Evolutionary conservation across 345 rosid species (phyloP), one percentile per base, ranked within the genome.

Genomic region (Eucalyptus marginata): DNA sequence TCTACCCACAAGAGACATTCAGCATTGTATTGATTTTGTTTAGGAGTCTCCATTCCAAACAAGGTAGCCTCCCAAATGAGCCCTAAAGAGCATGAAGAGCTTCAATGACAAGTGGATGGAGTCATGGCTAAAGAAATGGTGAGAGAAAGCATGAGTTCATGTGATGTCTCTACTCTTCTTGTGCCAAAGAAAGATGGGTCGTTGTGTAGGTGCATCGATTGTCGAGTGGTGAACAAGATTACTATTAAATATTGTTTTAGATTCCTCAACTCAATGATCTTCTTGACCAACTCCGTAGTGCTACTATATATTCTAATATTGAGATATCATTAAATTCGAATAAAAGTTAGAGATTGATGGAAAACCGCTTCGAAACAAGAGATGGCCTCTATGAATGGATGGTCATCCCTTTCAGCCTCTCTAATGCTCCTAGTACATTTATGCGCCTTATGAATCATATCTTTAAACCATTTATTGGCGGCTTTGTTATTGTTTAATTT

Each of bases 401-500:
- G 5, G 89, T 90, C 5, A 56, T 90, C 52, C 47, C 71, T 13
- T 90, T 31, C 0, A 81, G 87, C 6, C 36, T 90, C n/a, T 50
- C 91, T 5, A 90, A 85, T 10, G 76, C 88, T 12, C 86, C 88
- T 25, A 88, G 86, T 49, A 88, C 46, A 13, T 88, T 90, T 66
- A 88, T 59, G 88, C 40, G 47, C 4, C 27, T 87, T 2, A 89
- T 87, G 88, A 83, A 56, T 27, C 88, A 90, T 8, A 89, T 87
- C 4, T 27, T 89, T 2, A 51, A 40, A n/a, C 27, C 86, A 12
- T 86, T 86, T 47, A 86, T 86, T 36, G 29, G 81, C 0, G n/a
- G 13, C 36, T 90, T 88, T 71, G 52, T 86, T 14, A 66, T 88
- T 49, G 36, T 86, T 10, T 88, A 86, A 49, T 90, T 88, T 71